Conservation (phyloP, 306 rosid species). For the Lablab purpureus region DNA sequence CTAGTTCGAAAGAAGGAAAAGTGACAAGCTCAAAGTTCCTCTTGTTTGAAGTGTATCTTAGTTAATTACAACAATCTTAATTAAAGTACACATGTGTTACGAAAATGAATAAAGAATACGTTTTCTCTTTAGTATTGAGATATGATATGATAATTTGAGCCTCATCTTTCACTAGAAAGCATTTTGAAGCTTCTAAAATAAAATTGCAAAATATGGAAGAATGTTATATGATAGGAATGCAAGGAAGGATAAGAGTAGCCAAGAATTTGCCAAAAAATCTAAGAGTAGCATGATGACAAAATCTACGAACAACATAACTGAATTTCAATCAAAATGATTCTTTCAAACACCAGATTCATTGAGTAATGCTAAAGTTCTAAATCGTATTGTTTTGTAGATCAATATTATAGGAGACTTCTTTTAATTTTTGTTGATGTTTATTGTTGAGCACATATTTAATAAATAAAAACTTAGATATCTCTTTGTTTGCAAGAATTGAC, state of each 20-base stretch:
- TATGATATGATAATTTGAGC: constrained; percentile 25
- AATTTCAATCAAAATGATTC: neutral
- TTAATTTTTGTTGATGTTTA: too few species aligned
- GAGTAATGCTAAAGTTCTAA: too few species aligned
- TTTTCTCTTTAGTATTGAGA: neutral
- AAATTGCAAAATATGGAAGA: neutral
- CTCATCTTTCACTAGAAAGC: neutral
- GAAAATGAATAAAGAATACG: constrained; percentile 17
- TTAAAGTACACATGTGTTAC: neutral
- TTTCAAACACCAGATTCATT: neutral
- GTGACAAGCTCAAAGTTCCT: constrained; percentile 54
- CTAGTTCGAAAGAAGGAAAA: constrained; percentile 37
- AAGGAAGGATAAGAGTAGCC: neutral
- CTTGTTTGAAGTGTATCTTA: constrained; percentile 72
- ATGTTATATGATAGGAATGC: neutral
- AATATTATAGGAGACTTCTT: too few species aligned
- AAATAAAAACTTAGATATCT: too few species aligned
- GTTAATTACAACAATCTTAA: constrained; percentile 42
- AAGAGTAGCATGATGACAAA: too few species aligned
- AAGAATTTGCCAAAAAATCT: constrained; percentile 13
- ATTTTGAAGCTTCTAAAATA: too few species aligned
- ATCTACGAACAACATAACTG: neutral
- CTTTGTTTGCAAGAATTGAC: too few species aligned
- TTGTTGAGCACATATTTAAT: too few species aligned
- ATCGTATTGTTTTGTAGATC: too few species aligned